A percentile compares a stretch with the other conserved stretches of the same genome.
Evolutionary conservation across 2,329 filamentous ascomycete genomes (phyloP).

Genomic region (Aspergillus costaricaensis): DNA sequence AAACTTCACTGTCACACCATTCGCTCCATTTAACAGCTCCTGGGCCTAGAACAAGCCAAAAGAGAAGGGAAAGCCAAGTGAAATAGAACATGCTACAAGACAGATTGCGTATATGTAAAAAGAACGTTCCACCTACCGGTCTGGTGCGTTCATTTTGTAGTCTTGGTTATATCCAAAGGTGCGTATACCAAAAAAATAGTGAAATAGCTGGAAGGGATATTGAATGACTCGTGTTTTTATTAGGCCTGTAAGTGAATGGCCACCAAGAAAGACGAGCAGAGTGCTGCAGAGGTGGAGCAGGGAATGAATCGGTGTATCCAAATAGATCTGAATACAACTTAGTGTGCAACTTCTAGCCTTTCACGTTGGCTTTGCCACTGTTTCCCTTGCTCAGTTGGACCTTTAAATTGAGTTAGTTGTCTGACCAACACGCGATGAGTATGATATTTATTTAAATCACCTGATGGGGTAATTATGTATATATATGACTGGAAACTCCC

Average conservation of each 20-base stretch:
- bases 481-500: neutral
- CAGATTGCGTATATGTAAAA: neutral
- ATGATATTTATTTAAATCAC: neutral
- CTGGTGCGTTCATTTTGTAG: conserved; percentile 51
- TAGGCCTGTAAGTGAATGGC: neutral
- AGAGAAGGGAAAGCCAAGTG: neutral
- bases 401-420: no score
- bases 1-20: neutral
- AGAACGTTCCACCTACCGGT: conserved; percentile 40
- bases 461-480: neutral
- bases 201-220: conserved; percentile 4
- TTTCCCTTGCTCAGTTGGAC: neutral
- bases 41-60: neutral
- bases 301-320: neutral
- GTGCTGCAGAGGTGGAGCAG: neutral
- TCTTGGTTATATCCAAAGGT: neutral
- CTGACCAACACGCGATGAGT: no score
- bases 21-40: neutral
- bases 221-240: neutral
- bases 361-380: neutral
- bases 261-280: neutral
- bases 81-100: neutral
- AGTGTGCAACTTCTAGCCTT: neutral
- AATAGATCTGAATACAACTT: neutral
- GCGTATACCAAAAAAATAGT: neutral